Evolutionary conservation across 2,329 filamentous ascomycete genomes (phyloP), one percentile per base, ranked within the genome.

Genomic region (Sclerotinia minor): DNA sequence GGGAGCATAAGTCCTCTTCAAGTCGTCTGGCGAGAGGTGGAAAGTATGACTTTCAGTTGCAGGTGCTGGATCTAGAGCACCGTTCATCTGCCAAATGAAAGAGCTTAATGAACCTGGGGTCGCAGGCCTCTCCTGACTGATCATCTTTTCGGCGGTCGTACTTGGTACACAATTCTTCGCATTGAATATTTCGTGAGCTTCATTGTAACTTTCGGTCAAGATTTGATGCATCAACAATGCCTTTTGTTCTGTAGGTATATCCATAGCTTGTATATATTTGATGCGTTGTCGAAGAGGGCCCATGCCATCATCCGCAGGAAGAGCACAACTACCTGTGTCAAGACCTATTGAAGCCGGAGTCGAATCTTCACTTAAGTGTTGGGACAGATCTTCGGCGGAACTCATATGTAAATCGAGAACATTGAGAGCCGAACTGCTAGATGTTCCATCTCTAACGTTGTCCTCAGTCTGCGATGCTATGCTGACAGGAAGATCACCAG

Each of bases 261-360:
- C 81, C 72, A 83, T 83, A 35, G 84, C 81, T 76, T 92, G 89
- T 70, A 94, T 89, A 29, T 81, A 81, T 69, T 90, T 83, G 71
- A 95, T 92, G 70, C 86, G 86, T 71, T 81, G 83, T 73, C 92
- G 83, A 73, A 94, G 78, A 66, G 80, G 78, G 24, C 84, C 82
- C 89, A 92, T 94, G 55, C 92, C 92, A 81, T 95, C 92, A 75
- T 94, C 90, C 75, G 89, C 92, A 1, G 91, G 91, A 17, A 78
- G 67, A 19, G 75, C 74, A 45, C 68, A 71, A 53, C 71, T 73
- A 26, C 72, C 72, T 4, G 71, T 69, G 32, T 70, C 71, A 52
- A 59, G 70, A 4, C 67, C 67, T 47, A 69, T 67, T 17, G 52
- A 68, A 29, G 67, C 58, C 17, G 68, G 54, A 29, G 66, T 53